Evolutionary conservation across 2,329 filamentous ascomycete species (phyloP), one percentile per base, ranked within the genome.

Genomic region (Fusarium sambucinum): DNA sequence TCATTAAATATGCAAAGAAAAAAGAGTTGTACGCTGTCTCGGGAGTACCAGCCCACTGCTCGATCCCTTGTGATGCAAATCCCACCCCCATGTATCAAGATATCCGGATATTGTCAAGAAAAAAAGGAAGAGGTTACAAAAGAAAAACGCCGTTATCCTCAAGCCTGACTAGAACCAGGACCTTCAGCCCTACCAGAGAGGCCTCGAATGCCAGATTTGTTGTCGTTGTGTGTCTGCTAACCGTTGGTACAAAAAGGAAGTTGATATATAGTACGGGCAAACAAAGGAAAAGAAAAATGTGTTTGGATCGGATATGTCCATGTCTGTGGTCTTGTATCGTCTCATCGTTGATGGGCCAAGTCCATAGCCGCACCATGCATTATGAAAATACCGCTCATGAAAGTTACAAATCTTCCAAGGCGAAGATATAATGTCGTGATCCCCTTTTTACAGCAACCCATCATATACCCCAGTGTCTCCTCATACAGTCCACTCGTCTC

Each of bases 281-380:
- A 35, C 35, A 38, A 38, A 35, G 32, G 70, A 75, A 77, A 74
- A 60, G 70, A 72, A 71, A 70, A 69, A 50, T 58, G 58, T 69
- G 56, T 44, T 66, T 60, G 35, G 68, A 68, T 72, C 55, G 64
- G 67, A 70, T 74, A 73, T 77, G 74, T 74, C 75, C 74, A 70
- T 75, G 70, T 70, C 46, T 76, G 69, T 76, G 69, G 68, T 74
- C 61, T 76, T 68, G 68, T 75, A 68, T 74, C 73, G 69, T 75
- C 67, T 77, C 70, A 72, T 77, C 70, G 68, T 75, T 70, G 72
- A 65, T 73, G 55, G 64, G 66, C 63, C 59, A 70, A 66, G 56
- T 62, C 67, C 47, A 68, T 66, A 68, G 74, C 68, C 69, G 69
- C 71, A 73, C 70, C 73, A 74, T 74, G 73, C 71, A 75, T 73